These are phyloP conservation scores for Pseudogymnoascus sp. DNA, from an alignment of 2,329 filamentous ascomycete genomes.

Conservation along the genomic window DNA sequence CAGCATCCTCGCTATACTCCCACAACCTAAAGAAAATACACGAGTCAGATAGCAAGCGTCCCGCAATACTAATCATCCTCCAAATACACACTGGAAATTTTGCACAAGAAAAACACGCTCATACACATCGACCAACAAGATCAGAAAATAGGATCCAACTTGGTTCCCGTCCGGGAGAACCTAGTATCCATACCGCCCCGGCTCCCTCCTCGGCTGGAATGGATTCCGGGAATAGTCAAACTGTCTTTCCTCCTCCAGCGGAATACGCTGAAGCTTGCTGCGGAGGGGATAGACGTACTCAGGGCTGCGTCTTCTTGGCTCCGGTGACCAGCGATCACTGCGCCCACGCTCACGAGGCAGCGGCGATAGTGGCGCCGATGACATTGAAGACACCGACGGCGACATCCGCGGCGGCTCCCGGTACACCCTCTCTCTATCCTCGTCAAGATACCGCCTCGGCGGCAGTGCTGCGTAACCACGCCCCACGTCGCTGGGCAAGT, in stretches of 20 bases:
- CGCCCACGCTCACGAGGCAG: neutral
- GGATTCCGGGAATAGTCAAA: neutral
- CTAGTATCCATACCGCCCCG: neutral
- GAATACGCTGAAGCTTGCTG: neutral
- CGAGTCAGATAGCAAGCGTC: constrained; percentile 4
- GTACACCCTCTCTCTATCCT: neutral
- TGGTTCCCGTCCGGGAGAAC: neutral
- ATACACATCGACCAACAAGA: neutral
- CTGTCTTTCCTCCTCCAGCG: neutral
- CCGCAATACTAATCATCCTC: constrained; percentile 2
- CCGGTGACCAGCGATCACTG: neutral
- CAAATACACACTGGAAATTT: neutral
- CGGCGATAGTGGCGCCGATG: neutral
- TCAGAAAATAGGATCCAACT: neutral
- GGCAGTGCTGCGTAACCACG: neutral
- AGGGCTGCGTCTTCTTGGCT: neutral
- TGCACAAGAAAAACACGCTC: neutral
- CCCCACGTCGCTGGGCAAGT: neutral
- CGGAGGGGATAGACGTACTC: neutral
- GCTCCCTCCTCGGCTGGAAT: neutral
- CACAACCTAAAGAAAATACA: constrained; percentile 5
- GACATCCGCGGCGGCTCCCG: neutral
- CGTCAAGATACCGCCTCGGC: neutral
- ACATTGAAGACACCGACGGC: neutral
- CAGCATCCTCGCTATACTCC: neutral